phyloP scores from a whole-genome alignment of 768 basidiomycete genomes.

The Gautieria morchelliformis region DNA sequence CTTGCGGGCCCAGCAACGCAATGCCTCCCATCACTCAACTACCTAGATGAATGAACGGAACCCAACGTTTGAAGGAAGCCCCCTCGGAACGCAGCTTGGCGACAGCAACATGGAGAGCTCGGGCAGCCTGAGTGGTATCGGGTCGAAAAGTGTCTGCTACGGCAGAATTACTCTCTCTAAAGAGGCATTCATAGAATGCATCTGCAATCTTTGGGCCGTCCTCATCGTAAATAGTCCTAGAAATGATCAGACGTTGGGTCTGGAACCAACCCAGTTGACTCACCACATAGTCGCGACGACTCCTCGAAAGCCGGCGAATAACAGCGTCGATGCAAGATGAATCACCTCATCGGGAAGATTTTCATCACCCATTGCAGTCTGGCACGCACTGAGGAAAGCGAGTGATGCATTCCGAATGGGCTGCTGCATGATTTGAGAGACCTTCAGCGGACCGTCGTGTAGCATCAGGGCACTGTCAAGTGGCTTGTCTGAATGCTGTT shows the following conservation, averaged over 20 bases:
- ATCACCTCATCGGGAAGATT: constrained; percentile 19
- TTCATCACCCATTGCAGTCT: constrained; percentile 19
- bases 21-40: no score
- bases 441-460: constrained; percentile 14
- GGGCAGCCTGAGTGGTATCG: neutral
- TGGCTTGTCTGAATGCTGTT: constrained; percentile 15
- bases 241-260: neutral
- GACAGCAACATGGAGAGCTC: neutral
- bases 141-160: neutral
- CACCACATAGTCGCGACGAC: constrained; percentile 27
- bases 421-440: constrained; percentile 17
- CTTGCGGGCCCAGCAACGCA: no score
- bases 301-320: constrained; percentile 23
- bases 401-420: constrained; percentile 14
- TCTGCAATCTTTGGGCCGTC: constrained; percentile 13
- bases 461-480: constrained; percentile 20
- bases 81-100: neutral
- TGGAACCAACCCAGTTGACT: neutral
- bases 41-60: constrained; percentile 2
- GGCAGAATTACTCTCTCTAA: neutral
- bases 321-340: constrained; percentile 23
- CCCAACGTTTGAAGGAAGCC: neutral
- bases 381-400: constrained; percentile 24
- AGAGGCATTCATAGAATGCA: constrained; percentile 8
- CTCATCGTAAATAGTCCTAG: constrained; percentile 18